A percentile compares a stretch with the other conserved stretches of the same genome.
Conservation (phyloP, 2,329 filamentous ascomycete species). For the Clarireedia sp. region DNA sequence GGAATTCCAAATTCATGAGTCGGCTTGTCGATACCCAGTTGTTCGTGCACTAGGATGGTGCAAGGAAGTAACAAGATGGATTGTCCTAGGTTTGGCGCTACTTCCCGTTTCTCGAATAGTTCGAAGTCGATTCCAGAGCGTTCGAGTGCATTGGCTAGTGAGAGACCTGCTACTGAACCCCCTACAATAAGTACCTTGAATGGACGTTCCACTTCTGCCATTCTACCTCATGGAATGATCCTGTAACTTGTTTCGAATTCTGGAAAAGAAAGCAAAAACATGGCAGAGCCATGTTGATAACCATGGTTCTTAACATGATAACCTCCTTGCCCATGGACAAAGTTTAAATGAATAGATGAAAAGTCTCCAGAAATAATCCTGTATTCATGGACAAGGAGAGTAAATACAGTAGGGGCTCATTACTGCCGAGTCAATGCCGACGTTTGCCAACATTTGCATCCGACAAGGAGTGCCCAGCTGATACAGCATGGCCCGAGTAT, state of each 20-base stretch:
- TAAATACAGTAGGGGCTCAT: too few species aligned
- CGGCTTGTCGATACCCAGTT: constrained; percentile 29
- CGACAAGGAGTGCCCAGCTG: not conserved
- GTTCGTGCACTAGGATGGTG: constrained; percentile 40
- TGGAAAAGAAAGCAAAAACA: not conserved
- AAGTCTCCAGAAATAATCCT: too few species aligned
- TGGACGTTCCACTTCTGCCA: not conserved
- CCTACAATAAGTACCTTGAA: constrained; percentile 21
- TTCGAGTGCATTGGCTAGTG: constrained; percentile 18
- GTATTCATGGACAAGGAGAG: too few species aligned
- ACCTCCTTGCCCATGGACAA: too few species aligned
- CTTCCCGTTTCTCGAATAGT: constrained; percentile 19
- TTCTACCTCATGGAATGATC: not conserved
- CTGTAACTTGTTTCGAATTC: not conserved
- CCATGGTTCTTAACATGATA: not conserved
- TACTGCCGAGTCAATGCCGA: not conserved
- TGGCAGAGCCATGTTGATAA: not conserved
- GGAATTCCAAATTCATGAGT: constrained; percentile 3
- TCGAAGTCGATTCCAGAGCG: constrained; percentile 18
- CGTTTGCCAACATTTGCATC: not conserved
- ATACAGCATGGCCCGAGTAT: not conserved
- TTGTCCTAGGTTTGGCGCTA: constrained; percentile 18
- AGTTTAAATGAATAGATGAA: too few species aligned
- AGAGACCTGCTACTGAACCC: constrained; percentile 19
- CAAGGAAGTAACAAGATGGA: constrained; percentile 30